phyloP scores from a whole-genome alignment of 2,329 filamentous ascomycete genomes.

The Geosmithia flava region DNA sequence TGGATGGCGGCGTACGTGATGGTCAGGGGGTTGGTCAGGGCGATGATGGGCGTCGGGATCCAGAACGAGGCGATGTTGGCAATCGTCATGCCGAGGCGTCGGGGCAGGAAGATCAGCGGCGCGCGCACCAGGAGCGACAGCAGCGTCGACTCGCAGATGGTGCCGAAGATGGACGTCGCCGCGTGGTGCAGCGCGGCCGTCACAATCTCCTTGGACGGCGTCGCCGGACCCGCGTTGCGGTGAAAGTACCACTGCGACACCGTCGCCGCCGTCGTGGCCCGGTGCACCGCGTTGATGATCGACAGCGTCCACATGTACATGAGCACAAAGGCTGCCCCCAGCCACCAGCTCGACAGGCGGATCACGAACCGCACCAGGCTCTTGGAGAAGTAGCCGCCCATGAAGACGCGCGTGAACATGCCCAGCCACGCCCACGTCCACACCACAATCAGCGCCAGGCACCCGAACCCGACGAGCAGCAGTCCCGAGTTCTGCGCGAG shows the following conservation, averaged over 20 bases:
- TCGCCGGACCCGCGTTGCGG: slow-evolving; percentile 65
- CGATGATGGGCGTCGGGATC: slow-evolving; percentile 73
- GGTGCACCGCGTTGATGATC: slow-evolving; percentile 77
- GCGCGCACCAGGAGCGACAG: slow-evolving; percentile 70
- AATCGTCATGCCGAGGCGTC: slow-evolving; percentile 50
- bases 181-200: slow-evolving; percentile 73
- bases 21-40: slow-evolving; percentile 81
- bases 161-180: slow-evolving; percentile 77
- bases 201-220: slow-evolving; percentile 71
- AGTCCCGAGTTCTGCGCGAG: slow-evolving; percentile 75
- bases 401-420: slow-evolving; percentile 93
- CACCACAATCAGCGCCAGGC: slow-evolving; percentile 60
- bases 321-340: slow-evolving; percentile 82
- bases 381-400: slow-evolving; percentile 73
- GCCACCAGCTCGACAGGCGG: slow-evolving; percentile 83
- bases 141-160: slow-evolving; percentile 78
- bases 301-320: slow-evolving; percentile 94
- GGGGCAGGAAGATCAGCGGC: slow-evolving; percentile 73
- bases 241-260: slow-evolving; percentile 99
- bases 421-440: slow-evolving; percentile 96
- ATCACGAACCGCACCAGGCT: slow-evolving; percentile 59
- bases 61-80: slow-evolving; percentile 67
- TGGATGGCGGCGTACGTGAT: slow-evolving; percentile 92
- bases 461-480: slow-evolving; percentile 69
- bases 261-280: slow-evolving; percentile 83